phyloP scores from a whole-genome alignment of 352 stramenopile genomes.

The Pythium apleroticum region DNA sequence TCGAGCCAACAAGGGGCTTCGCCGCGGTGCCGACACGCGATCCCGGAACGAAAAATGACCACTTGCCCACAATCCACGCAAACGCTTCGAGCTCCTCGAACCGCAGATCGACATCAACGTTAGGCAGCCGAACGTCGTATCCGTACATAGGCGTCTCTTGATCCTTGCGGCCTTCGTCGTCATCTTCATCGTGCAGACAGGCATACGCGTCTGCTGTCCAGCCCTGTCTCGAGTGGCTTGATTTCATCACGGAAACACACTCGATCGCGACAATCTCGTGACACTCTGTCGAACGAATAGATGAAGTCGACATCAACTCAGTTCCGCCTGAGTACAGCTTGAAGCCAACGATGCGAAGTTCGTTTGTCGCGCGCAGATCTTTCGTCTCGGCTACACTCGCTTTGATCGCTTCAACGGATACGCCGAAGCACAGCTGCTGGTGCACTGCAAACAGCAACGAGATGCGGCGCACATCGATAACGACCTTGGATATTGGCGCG shows the following conservation, averaged over 20 bases:
- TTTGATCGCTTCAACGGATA: constrained; percentile 39
- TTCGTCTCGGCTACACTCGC: constrained; percentile 7
- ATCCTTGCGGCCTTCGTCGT: neutral
- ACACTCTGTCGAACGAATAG: neutral
- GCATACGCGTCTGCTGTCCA: constrained; percentile 22
- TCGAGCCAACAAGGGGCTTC: neutral
- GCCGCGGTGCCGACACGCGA: neutral
- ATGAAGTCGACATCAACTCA: constrained; percentile 10
- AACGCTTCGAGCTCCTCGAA: constrained; percentile 64
- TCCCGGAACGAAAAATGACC: constrained; percentile 71
- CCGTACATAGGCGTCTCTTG: constrained; percentile 69
- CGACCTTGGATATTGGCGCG: constrained; percentile 65
- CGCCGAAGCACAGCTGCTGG: constrained; percentile 59
- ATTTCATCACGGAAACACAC: constrained; percentile 7
- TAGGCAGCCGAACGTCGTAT: constrained; percentile 51
- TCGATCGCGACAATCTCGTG: constrained; percentile 13
- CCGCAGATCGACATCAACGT: constrained; percentile 47
- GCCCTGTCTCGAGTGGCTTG: constrained; percentile 17
- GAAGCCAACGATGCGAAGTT: constrained; percentile 18
- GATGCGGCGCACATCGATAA: constrained; percentile 44
- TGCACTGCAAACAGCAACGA: constrained; percentile 59
- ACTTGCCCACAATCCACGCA: constrained; percentile 72
- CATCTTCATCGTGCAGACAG: constrained; percentile 17
- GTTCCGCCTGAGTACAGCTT: constrained; percentile 11
- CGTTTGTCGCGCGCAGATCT: constrained; percentile 4